Base-by-base conservation (phyloP, 768 basidiomycete species). In the Sarcodon sp. region DNA sequence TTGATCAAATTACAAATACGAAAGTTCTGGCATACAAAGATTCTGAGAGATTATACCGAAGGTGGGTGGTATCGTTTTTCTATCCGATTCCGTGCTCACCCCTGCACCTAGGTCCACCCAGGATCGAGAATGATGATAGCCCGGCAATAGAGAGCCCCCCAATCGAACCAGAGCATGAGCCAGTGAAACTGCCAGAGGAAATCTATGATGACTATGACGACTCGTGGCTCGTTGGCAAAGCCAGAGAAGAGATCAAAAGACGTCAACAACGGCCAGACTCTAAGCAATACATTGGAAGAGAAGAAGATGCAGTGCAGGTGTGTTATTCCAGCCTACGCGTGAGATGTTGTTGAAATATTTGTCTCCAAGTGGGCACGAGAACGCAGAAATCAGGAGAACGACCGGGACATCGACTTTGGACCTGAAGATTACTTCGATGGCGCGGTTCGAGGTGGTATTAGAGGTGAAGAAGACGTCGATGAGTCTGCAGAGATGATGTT, bases 371-470 rank as follows among this genome's bases (percentile, higher is more conserved):
- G 86, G 84, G 87, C 87, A 27, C 70, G 80, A 49, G 82, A 86
- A 8, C 75, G 82, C 41, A 70, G 82, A 53, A 77, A 77, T 45
- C 79, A 77, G 3, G 87, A 86, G 51, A 74, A 74, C 48, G 85
- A 85, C 31, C 75, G 78, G 21, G 83, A 87, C 31, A 69, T 71
- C 45, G 87, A 89, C 50, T 80, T 80, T 53, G 82, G 80, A 7
- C 80, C 86, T 0, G 89, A 92, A 43, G 88, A 89, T 57, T 87
- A 88, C 62, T 83, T 81, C 54, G 86, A 88, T 31, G 83, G 70
- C 3, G 73, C 77, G 4, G 50, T 78, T 53, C 73, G 81, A 18
- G 76, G 76, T 11, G 72, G 44, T 13, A 65, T 73, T 45, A 72
- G 79, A 11, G 80, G 77, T 12, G 79, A 83, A 15, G 77, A 71